Percentiles rank a stretch among this genome's conserved stretches.
These are phyloP conservation scores for Tritrichomonas musculus DNA, from an alignment of 208 protist species.

Conservation along the genomic window DNA sequence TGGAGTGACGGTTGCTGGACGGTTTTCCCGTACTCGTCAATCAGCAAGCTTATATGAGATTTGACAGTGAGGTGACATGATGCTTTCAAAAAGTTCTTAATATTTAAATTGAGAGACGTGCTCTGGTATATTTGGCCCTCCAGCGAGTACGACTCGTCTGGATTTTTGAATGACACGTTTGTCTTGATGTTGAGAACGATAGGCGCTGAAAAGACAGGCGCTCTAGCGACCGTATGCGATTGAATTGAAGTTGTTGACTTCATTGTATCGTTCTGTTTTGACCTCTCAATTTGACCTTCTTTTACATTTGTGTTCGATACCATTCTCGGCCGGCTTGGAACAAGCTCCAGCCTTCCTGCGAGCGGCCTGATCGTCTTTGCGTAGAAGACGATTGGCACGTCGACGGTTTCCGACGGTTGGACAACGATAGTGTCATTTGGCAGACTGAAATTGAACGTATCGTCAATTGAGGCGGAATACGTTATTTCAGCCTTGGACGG, in stretches of 20 bases:
- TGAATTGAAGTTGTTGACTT: background rate
- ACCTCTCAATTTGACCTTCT: background rate
- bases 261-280: background rate
- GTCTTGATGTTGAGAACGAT: constrained; percentile 6
- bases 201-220: background rate
- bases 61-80: background rate
- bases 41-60: background rate
- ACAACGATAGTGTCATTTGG: background rate
- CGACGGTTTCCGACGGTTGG: background rate
- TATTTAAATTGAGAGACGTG: background rate
- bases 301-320: background rate
- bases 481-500: background rate
- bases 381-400: background rate
- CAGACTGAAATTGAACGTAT: background rate
- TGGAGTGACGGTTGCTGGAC: background rate
- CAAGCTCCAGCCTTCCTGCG: background rate
- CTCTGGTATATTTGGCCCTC: background rate
- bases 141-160: background rate
- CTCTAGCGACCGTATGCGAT: background rate
- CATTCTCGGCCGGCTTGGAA: background rate
- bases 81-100: background rate
- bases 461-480: background rate
- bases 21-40: background rate
- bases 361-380: background rate
- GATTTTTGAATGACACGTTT: background rate